Conservation (phyloP, 139 green algal genomes). For the Chlamydomonas incerta region DNA sequence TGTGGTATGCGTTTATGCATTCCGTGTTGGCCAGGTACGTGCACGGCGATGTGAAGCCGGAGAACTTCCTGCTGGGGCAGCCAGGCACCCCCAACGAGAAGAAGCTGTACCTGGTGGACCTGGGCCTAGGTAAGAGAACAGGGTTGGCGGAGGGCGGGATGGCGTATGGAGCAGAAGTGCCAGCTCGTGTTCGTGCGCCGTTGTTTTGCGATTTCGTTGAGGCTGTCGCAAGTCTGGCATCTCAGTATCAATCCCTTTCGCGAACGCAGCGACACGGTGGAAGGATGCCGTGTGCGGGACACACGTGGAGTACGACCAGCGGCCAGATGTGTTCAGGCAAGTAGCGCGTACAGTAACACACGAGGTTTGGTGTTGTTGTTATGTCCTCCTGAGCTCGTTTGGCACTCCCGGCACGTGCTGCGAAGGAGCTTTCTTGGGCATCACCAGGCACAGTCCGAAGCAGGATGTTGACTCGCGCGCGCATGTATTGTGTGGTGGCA, state of each 20-base stretch:
- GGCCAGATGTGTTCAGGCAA: constrained; percentile 95
- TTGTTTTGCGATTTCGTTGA: not conserved
- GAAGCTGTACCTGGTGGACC: constrained; percentile 96
- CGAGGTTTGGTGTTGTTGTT: too few species aligned
- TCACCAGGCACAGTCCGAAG: too few species aligned
- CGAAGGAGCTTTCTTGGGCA: too few species aligned
- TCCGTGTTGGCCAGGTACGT: constrained; percentile 89
- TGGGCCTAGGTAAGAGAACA: constrained; percentile 89
- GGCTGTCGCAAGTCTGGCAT: too few species aligned
- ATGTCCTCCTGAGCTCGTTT: too few species aligned
- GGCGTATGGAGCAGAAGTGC: too few species aligned
- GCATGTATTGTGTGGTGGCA: constrained; percentile 2
- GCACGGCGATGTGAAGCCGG: constrained; percentile 98
- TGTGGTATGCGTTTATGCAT: too few species aligned
- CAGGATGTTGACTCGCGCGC: not conserved
- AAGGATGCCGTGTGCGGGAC: constrained; percentile 87
- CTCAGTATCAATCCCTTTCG: too few species aligned
- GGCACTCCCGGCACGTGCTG: too few species aligned
- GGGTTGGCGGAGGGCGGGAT: too few species aligned
- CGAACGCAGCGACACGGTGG: constrained; percentile 89
- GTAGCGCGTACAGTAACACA: not conserved
- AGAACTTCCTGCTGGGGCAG: constrained; percentile 98
- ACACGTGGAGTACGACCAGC: constrained; percentile 99
- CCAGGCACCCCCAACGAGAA: constrained; percentile 88
- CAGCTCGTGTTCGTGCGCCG: too few species aligned